Conservation (phyloP, 2,329 filamentous ascomycete species). For the Tolypocladium sp. region DNA sequence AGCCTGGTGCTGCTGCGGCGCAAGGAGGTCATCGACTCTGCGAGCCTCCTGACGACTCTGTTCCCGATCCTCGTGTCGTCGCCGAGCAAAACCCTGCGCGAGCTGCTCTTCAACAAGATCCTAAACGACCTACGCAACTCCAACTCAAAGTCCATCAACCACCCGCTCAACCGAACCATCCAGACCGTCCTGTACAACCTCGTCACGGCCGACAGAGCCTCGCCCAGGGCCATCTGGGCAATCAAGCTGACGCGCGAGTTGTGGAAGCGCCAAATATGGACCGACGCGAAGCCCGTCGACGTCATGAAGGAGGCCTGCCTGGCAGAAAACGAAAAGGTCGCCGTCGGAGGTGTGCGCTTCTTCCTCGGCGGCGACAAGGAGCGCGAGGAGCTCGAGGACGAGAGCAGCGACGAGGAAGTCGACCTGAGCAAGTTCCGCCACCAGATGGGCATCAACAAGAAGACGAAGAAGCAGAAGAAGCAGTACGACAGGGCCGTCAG, state of each 20-base stretch:
- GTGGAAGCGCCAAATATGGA: constrained; percentile 96
- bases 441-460: constrained; percentile 89
- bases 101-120: constrained; percentile 80
- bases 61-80: constrained; percentile 92
- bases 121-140: constrained; percentile 81
- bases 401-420: constrained; percentile 69
- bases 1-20: constrained; percentile 79
- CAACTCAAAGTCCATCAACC: constrained; percentile 82
- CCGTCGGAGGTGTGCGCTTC: constrained; percentile 79
- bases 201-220: constrained; percentile 74
- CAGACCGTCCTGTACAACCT: constrained; percentile 92
- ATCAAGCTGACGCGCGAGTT: constrained; percentile 91
- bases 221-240: constrained; percentile 85
- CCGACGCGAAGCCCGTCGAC: constrained; percentile 87
- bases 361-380: constrained; percentile 96
- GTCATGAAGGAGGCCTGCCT: constrained; percentile 94
- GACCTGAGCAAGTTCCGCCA: constrained; percentile 79
- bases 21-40: constrained; percentile 87
- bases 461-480: constrained; percentile 78
- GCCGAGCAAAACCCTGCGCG: constrained; percentile 78
- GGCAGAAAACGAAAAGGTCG: constrained; percentile 87
- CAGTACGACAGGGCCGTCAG: constrained; percentile 71
- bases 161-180: constrained; percentile 84
- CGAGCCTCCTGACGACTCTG: constrained; percentile 75
- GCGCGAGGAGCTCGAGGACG: constrained; percentile 84